Conservation (phyloP, 1,139 yeast species). For the Pichia norvegensis region DNA sequence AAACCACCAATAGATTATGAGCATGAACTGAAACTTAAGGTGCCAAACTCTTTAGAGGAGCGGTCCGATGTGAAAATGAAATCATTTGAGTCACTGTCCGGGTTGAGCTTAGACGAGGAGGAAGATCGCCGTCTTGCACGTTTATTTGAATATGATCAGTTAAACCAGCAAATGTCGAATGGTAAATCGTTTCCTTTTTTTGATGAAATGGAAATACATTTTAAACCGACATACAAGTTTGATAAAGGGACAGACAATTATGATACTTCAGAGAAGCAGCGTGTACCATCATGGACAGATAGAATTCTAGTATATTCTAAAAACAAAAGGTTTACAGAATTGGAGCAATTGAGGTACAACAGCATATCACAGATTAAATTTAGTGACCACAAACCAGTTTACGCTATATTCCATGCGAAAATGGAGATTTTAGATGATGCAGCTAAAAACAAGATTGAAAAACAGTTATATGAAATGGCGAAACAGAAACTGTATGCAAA, state of each 20-base stretch:
- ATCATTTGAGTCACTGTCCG: not conserved
- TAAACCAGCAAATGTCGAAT: conserved; percentile 65
- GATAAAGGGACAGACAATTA: conserved; percentile 77
- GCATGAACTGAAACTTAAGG: not conserved
- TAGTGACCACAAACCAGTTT: conserved; percentile 93
- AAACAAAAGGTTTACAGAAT: conserved; percentile 36
- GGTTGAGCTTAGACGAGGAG: conserved; percentile 3
- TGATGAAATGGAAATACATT: conserved; percentile 69
- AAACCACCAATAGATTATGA: not conserved
- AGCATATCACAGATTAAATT: conserved; percentile 55
- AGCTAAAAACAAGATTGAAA: conserved; percentile 48
- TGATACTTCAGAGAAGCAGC: conserved; percentile 84
- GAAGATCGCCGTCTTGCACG: conserved; percentile 31
- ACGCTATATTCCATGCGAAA: conserved; percentile 61
- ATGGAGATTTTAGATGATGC: conserved; percentile 66
- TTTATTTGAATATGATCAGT: conserved; percentile 70
- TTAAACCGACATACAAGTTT: conserved; percentile 89
- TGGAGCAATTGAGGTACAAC: conserved; percentile 61
- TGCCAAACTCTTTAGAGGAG: not conserved
- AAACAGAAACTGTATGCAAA: conserved; percentile 27
- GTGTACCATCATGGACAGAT: conserved; percentile 98
- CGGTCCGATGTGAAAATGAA: conserved; percentile 3
- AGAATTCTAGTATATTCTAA: conserved; percentile 46
- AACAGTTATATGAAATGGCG: conserved; percentile 49
- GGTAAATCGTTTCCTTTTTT: conserved; percentile 84